Conservation (phyloP, 305 asterid species). For the Rubia tinctorum region DNA sequence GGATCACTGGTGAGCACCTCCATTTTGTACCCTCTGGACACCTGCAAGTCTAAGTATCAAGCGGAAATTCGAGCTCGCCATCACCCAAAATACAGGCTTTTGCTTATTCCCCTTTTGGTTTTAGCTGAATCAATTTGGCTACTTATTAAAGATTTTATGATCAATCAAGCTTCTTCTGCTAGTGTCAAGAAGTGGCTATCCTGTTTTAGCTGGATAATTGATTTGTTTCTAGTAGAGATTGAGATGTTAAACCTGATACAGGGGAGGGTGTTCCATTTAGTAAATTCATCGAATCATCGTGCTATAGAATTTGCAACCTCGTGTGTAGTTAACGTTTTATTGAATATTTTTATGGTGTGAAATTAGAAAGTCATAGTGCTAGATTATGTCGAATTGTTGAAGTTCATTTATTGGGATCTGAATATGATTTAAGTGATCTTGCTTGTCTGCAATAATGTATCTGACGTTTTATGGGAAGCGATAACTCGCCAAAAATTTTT, state of each 20-base stretch:
- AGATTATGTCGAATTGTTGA: background rate
- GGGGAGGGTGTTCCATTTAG: background rate
- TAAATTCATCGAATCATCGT: background rate
- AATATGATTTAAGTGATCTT: constrained; percentile 19
- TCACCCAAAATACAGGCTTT: constrained; percentile 65
- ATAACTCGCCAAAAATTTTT: constrained; percentile 59
- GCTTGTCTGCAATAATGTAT: constrained; percentile 53
- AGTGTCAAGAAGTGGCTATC: background rate
- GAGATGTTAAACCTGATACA: background rate
- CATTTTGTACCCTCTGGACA: constrained; percentile 78
- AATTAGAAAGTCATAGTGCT: background rate
- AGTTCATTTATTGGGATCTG: background rate
- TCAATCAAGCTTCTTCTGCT: background rate
- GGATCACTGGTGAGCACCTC: constrained; percentile 92
- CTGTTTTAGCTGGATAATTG: background rate
- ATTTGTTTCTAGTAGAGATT: background rate
- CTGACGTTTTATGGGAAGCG: constrained; percentile 93
- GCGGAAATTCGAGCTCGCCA: constrained; percentile 75
- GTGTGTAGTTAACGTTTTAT: background rate
- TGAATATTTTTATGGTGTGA: background rate
- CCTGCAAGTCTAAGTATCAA: constrained; percentile 90
- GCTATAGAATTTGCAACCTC: too few species aligned
- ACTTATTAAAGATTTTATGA: background rate
- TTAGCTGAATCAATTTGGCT: constrained; percentile 3
- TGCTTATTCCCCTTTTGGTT: background rate